Conservation (phyloP, 768 basidiomycete genomes). For the Pholiota microspora region DNA sequence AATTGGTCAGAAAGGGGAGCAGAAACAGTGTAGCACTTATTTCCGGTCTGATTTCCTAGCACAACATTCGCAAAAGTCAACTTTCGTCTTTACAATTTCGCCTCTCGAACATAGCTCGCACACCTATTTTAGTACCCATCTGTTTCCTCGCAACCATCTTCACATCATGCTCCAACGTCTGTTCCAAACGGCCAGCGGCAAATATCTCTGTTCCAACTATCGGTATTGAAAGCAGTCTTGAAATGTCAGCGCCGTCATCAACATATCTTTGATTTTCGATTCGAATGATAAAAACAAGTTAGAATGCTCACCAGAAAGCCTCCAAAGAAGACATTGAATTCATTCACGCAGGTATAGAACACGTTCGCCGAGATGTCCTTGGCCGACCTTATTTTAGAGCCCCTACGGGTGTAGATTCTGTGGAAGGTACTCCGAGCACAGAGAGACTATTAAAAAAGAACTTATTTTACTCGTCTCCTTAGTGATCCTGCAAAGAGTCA, state of each 20-base stretch:
- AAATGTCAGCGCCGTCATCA: constrained; percentile 12
- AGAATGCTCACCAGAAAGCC: too few relatives aligned
- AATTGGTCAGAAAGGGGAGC: background rate
- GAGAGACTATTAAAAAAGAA: background rate
- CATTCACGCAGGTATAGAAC: background rate
- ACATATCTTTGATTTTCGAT: constrained; percentile 11
- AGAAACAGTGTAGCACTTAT: background rate
- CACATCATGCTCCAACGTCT: constrained; percentile 6
- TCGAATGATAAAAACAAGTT: background rate
- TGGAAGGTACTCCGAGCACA: background rate
- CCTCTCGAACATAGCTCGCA: background rate
- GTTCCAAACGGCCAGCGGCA: constrained; percentile 1
- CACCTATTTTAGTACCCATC: constrained; percentile 4
- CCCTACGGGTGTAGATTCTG: background rate
- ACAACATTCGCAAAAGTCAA: background rate
- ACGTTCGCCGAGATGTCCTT: background rate
- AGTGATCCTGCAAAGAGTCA: background rate
- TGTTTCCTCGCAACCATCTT: constrained; percentile 19
- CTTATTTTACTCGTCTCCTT: constrained; percentile 4
- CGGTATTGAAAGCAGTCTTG: background rate
- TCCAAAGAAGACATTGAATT: too few relatives aligned
- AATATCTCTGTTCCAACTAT: background rate
- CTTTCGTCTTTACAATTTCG: background rate
- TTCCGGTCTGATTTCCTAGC: background rate
- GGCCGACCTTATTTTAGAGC: background rate